Evolutionary conservation across 345 rosid genomes (phyloP), one percentile per base, ranked within the genome.

Genomic region (Gossypium australe): DNA sequence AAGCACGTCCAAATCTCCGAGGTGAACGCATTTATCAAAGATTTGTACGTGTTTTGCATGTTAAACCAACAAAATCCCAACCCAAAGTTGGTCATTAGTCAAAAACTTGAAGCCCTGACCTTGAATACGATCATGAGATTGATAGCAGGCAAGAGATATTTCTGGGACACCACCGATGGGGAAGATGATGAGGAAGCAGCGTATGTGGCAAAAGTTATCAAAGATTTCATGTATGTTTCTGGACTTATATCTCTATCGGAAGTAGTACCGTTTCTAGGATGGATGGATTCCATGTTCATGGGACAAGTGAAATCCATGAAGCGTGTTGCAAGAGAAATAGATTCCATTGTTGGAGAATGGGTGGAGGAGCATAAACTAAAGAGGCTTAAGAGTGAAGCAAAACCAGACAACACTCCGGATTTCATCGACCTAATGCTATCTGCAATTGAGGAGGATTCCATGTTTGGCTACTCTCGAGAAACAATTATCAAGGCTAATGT

Each of bases 191-290:
- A 38, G 29, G 82, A 80, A 71, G 82, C 82, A 68, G 70, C 24
- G 38, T 62, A 82, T 13, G 76, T 79, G 1, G 61, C 75, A 8
- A 51, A 71, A 44, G 72, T 84, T 4, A 71, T 84, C 67, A 84
- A 71, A 70, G 86, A 81, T 27, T 80, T 29, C 27, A 60, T 60
- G 69, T 56, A 56, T 49, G 58, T 73, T 17, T 73, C 76, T 7
- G 82, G 84, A 1, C 60, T 70, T 34, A 2, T 78, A 9, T 79
- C 79, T 18, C 74, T 73, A 2, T 78, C 86, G 11, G 84, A 84
- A 76, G 52, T 81, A 61, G 56, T 81, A 4, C 86, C 84, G 7
- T 63, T 53, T 25, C 71, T 84, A 7, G 52, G 84, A 24, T 84
- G 82, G 80, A 73, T 78, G 72, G 74, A 78, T 73, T 49, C 69